Percentiles rank a stretch among this genome's conserved stretches.
These are phyloP conservation scores for Pichia nanzhaoensis DNA, from an alignment of 805 yeast genomes.

Conservation along the genomic window DNA sequence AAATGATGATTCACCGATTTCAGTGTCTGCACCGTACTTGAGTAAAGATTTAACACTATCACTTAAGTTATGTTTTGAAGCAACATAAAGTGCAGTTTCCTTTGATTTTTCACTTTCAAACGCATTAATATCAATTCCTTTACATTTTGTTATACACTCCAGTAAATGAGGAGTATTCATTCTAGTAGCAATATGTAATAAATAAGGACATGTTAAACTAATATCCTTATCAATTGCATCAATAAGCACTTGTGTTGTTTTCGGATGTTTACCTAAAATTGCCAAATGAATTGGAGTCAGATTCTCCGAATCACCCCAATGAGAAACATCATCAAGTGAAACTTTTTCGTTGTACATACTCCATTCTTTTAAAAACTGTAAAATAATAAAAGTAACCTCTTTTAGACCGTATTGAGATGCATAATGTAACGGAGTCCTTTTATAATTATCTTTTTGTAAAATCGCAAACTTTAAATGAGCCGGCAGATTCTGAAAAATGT, in stretches of 20 bases:
- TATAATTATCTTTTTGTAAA: constrained; percentile 64
- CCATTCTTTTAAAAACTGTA: constrained; percentile 56
- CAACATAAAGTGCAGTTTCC: constrained; percentile 82
- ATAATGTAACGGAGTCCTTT: constrained; percentile 83
- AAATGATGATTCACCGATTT: constrained; percentile 67
- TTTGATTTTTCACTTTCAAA: constrained; percentile 50
- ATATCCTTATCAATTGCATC: constrained; percentile 34
- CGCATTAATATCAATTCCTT: constrained; percentile 54
- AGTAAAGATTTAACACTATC: constrained; percentile 52
- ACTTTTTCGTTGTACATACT: constrained; percentile 40
- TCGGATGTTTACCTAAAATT: constrained; percentile 75
- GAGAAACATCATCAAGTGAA: constrained; percentile 47
- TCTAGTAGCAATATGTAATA: constrained; percentile 63
- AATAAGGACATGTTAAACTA: constrained; percentile 43
- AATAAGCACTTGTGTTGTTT: constrained; percentile 58
- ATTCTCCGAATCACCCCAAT: constrained; percentile 76
- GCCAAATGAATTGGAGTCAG: constrained; percentile 81
- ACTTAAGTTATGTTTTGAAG: constrained; percentile 55
- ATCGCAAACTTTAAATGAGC: constrained; percentile 48
- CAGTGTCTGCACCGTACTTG: constrained; percentile 59
- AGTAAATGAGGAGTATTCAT: constrained; percentile 55
- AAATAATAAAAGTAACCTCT: constrained; percentile 50
- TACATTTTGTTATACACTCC: constrained; percentile 42
- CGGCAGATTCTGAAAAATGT: constrained; percentile 52
- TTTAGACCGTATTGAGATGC: constrained; percentile 81